Percentiles rank a stretch among this genome's conserved stretches.
Conservation (phyloP, 2,329 filamentous ascomycete genomes). For the Fusarium oligoseptatum region DNA sequence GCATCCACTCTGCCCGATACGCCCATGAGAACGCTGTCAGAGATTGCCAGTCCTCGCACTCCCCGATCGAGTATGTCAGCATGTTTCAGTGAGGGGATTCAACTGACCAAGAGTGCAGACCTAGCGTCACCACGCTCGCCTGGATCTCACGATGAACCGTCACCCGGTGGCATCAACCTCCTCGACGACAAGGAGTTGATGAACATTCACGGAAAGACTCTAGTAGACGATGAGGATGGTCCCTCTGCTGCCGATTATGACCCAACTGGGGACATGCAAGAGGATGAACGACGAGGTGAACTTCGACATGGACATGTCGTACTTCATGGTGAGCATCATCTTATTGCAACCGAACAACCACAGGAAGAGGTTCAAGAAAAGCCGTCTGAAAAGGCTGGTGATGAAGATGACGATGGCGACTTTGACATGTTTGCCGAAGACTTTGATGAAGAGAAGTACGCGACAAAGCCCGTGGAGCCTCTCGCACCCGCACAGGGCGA, state of each 20-base stretch:
- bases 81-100: background rate
- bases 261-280: conserved; percentile 87
- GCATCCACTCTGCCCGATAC: conserved; percentile 62
- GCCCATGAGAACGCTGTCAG: conserved; percentile 49
- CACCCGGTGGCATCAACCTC: conserved; percentile 72
- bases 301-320: conserved; percentile 70
- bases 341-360: conserved; percentile 42
- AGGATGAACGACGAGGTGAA: conserved; percentile 80
- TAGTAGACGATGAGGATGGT: conserved; percentile 70
- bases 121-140: conserved; percentile 58
- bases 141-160: conserved; percentile 64
- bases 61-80: conserved; percentile 61
- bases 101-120: conserved; percentile 49
- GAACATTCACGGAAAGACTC: conserved; percentile 66
- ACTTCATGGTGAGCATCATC: conserved; percentile 60
- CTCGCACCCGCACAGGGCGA: conserved; percentile 56
- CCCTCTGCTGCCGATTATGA: conserved; percentile 96
- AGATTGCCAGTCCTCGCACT: conserved; percentile 59
- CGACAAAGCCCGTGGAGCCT: conserved; percentile 59
- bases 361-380: conserved; percentile 45
- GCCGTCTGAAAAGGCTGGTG: conserved; percentile 42
- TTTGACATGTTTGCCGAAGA: conserved; percentile 94
- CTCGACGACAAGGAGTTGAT: conserved; percentile 76
- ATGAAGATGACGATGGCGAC: conserved; percentile 65
- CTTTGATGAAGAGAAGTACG: conserved; percentile 76